Percentiles rank a stretch among this genome's conserved stretches.
phyloP scores from a whole-genome alignment of 768 basidiomycete species.

The Kondoa malvinella region DNA sequence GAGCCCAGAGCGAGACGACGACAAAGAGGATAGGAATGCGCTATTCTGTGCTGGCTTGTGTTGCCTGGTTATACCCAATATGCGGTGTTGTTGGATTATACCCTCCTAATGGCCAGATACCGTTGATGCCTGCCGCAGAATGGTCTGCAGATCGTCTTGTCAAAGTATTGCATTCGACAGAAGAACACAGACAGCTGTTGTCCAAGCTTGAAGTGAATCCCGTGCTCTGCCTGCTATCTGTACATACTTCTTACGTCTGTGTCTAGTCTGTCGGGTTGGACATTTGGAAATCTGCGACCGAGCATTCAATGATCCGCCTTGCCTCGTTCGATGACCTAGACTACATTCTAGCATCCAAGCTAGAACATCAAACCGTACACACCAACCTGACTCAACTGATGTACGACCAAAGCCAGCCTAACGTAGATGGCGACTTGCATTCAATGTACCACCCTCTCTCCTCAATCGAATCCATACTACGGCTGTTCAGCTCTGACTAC shows the following conservation, averaged over 20 bases:
- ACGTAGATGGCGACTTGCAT: slow-evolving; percentile 28
- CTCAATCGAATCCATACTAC: slow-evolving; percentile 42
- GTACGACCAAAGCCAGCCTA: background rate
- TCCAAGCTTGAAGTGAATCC: background rate
- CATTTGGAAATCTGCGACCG: background rate
- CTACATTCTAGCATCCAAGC: background rate
- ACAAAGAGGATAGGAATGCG: no score
- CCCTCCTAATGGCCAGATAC: background rate
- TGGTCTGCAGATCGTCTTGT: background rate
- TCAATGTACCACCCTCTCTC: slow-evolving; percentile 42
- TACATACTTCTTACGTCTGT: background rate
- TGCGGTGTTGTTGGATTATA: background rate
- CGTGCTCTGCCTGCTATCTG: background rate
- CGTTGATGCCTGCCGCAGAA: background rate
- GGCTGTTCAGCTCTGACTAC: slow-evolving; percentile 37
- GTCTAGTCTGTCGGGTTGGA: background rate
- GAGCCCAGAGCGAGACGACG: no score
- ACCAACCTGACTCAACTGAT: background rate
- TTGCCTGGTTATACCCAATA: background rate
- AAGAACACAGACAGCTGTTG: background rate
- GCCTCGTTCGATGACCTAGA: background rate
- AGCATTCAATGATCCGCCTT: background rate
- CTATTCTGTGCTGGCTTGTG: background rate
- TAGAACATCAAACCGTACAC: background rate
- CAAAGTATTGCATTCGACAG: background rate